Conservation (phyloP, 106 monocot genomes). For the Hemerocallis citrina region DNA sequence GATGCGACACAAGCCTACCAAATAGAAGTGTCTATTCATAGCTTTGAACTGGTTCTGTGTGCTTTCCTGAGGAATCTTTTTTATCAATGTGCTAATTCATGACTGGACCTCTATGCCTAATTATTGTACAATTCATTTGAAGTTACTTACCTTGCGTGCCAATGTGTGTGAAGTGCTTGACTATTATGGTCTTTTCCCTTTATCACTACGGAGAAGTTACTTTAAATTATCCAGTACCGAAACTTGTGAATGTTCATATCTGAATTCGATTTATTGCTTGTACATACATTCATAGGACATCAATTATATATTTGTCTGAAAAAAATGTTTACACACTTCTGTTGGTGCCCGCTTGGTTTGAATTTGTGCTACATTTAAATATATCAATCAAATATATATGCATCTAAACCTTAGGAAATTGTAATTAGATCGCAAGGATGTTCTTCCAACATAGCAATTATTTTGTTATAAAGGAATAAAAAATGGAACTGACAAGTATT, state of each 20-base stretch:
- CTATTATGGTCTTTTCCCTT: neutral
- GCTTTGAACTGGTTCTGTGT: neutral
- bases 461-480: neutral
- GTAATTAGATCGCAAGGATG: neutral
- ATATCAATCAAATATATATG: neutral
- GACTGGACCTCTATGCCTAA: neutral
- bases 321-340: neutral
- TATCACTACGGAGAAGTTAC: neutral
- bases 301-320: neutral
- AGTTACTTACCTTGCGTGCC: neutral
- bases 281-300: neutral
- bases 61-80: neutral
- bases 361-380: neutral
- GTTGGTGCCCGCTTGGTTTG: neutral
- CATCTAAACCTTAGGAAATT: neutral
- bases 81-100: neutral
- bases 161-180: neutral
- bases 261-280: neutral
- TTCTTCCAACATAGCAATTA: neutral
- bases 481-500: neutral
- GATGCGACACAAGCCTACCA: no score
- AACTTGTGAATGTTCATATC: neutral
- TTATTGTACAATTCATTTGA: neutral
- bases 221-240: neutral
- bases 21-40: no score